A percentile compares a stretch with the other conserved stretches of the same genome.
phyloP scores from a whole-genome alignment of 805 yeast species.

The Spathaspora girioi region DNA sequence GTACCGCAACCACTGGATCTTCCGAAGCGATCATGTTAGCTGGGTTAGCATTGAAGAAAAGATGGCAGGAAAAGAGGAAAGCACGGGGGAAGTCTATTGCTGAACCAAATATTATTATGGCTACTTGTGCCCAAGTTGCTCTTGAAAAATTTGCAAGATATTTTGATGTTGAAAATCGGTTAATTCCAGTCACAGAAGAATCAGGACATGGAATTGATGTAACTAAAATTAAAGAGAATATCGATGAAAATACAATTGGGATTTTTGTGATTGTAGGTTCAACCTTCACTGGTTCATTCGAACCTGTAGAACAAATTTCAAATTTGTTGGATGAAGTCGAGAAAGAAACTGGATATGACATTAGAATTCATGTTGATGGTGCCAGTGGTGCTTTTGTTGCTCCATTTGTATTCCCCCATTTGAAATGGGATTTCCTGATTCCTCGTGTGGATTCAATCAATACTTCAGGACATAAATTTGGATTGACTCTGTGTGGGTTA shows the following conservation, averaged over 20 bases:
- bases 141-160: conserved; percentile 91
- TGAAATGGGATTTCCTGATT: conserved; percentile 79
- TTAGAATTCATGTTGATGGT: conserved; percentile 91
- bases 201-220: conserved; percentile 65
- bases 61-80: conserved; percentile 71
- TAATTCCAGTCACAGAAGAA: conserved; percentile 60
- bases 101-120: conserved; percentile 86
- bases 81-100: conserved; percentile 55
- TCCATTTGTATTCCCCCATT: conserved; percentile 73
- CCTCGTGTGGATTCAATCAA: conserved; percentile 80
- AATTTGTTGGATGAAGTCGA: conserved; percentile 69
- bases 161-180: conserved; percentile 84
- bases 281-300: conserved; percentile 91
- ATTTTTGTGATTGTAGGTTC: conserved; percentile 85
- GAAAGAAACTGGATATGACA: conserved; percentile 56
- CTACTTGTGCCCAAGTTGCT: conserved; percentile 90
- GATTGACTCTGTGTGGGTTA: conserved; percentile 83
- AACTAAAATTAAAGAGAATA: conserved; percentile 52
- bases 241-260: conserved; percentile 93
- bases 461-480: conserved; percentile 91
- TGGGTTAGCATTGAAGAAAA: conserved; percentile 87
- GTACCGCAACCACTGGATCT: conserved; percentile 92
- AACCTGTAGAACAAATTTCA: conserved; percentile 61
- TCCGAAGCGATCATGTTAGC: conserved; percentile 93
- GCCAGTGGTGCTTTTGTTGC: conserved; percentile 91